Base-by-base conservation (phyloP, 2,329 filamentous ascomycete species). In the Fusarium lateritium region DNA sequence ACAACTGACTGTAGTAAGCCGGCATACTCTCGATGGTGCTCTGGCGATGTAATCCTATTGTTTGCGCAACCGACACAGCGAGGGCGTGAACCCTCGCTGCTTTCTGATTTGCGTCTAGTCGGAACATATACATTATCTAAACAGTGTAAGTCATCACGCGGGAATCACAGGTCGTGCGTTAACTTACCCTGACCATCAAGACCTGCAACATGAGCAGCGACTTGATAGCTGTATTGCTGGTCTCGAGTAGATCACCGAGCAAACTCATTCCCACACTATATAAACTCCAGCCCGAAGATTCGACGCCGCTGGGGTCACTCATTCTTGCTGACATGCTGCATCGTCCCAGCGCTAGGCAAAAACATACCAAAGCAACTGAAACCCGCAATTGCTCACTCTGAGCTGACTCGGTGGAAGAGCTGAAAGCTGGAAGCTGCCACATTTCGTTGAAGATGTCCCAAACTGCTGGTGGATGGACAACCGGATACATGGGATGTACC, bases 391-490 rank as follows among this genome's bases (percentile, higher is more conserved):
- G 61, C 33, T 70, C 61, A 13, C 64, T 28, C 19, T 62, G 49
- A 9, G 46, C 34, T 7, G 54, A 38, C 11, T 57, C 58, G 8
- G 53, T 55, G 7, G 54, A 47, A 8, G 64, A 53, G 38, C 54
- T 65, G 3, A 58, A 31, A 3, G 60, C 45, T 22, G 61, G 54
- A 19, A 66, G 57, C 13, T 70, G 49, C 67, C 67, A 70, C 26
- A 70, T 54, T 21, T 70, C 67, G 14, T 63, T 58, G 21, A 70
- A 70, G 9, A 34, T 66, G 2, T 62, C 62, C 65, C 67, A 70
- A 4, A 70, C 38, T 17, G 54, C 54, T 2, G 67, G 65, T 1
- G 62, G 61, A 19, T 70, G 67, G 2, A 69, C 19, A 9, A 65
- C 21, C 3, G 65, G 61, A n/a, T 70, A 69, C 38, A 70, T 45